Percentiles rank a stretch among this genome's conserved stretches.
Conservation (phyloP, 2,329 filamentous ascomycete species). For the Penicillium janthinellum region DNA sequence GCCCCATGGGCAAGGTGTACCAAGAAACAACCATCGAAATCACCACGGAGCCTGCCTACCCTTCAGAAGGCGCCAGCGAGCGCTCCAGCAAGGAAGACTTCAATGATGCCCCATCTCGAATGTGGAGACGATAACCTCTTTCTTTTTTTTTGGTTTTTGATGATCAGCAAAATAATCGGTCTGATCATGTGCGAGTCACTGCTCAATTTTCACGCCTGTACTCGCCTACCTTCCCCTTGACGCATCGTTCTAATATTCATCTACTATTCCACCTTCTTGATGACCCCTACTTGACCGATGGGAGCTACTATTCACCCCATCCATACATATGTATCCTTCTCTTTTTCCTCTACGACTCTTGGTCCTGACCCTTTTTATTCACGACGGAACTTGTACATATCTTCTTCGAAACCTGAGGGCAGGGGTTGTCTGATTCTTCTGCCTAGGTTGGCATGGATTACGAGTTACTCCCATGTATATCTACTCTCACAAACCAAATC, state of each 20-base stretch:
- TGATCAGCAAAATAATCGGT: neutral
- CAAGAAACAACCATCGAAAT: constrained; percentile 50
- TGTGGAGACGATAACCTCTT: constrained; percentile 29
- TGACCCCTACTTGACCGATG: neutral
- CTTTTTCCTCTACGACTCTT: constrained; percentile 1
- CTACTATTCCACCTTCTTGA: neutral
- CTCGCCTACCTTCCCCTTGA: neutral
- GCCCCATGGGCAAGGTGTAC: constrained; percentile 44
- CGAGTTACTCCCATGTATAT: constrained; percentile 10
- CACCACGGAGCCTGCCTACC: constrained; percentile 40
- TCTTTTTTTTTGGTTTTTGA: too few relatives aligned
- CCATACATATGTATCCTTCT: neutral
- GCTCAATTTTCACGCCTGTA: neutral
- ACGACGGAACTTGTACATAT: constrained; percentile 22
- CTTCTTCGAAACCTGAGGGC: neutral
- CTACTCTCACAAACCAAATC: constrained; percentile 9
- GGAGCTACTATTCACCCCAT: neutral
- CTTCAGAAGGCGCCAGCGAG: constrained; percentile 26
- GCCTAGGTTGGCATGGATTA: constrained; percentile 6
- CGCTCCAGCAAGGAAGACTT: constrained; percentile 34
- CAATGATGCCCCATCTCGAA: constrained; percentile 18
- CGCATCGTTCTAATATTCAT: neutral
- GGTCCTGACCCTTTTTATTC: neutral
- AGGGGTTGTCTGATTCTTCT: neutral
- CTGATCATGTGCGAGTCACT: neutral